phyloP scores from a whole-genome alignment of 1,139 yeast species.

The Arxiozyma slooffiae region DNA sequence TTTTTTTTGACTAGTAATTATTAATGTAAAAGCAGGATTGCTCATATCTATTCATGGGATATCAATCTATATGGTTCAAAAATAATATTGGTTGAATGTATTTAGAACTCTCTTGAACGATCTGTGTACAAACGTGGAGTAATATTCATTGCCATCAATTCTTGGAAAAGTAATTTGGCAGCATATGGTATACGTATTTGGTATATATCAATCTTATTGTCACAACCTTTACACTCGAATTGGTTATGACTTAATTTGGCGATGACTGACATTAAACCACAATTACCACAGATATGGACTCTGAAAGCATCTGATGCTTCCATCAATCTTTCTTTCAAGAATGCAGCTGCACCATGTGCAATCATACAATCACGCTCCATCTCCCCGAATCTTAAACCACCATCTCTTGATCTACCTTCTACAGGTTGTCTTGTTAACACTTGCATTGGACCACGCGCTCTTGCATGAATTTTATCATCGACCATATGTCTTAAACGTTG shows the following conservation, averaged over 20 bases:
- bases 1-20: neutral
- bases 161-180: conserved; percentile 92
- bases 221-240: conserved; percentile 96
- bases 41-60: neutral
- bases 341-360: conserved; percentile 98
- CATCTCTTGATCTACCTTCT: conserved; percentile 98
- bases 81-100: neutral
- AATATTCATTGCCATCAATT: conserved; percentile 97
- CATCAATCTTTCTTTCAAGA: conserved; percentile 93
- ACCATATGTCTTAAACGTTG: conserved; percentile 99
- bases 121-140: conserved; percentile 78
- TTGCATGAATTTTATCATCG: conserved; percentile 96
- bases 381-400: conserved; percentile 99
- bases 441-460: conserved; percentile 99
- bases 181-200: conserved; percentile 97
- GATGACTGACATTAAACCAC: conserved; percentile 96
- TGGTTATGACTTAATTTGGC: conserved; percentile 95
- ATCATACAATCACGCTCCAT: conserved; percentile 99
- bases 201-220: conserved; percentile 93
- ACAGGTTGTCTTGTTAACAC: conserved; percentile 97
- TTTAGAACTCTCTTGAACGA: conserved; percentile 32
- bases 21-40: neutral
- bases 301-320: conserved; percentile 98
- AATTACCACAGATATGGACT: conserved; percentile 94
- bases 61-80: neutral